Evolutionary conservation across 2,329 filamentous ascomycete genomes (phyloP), one percentile per base, ranked within the genome.

Genomic region (Aspergillus versicolor): DNA sequence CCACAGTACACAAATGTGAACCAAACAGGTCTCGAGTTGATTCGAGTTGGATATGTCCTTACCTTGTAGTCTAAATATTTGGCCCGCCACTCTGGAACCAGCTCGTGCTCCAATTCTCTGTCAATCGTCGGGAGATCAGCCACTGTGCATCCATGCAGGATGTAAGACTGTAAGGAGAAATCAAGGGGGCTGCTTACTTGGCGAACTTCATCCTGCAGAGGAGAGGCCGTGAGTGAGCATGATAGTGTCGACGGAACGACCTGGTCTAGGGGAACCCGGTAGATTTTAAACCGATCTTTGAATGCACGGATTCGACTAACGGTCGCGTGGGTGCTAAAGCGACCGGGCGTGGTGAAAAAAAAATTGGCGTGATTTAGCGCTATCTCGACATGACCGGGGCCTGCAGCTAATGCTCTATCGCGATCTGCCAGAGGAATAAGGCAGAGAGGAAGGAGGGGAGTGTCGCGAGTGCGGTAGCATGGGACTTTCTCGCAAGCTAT

Each of bases 31-130:
- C 9, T n/a, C 17, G 11, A n/a, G 24, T 13, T 12, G 30, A 34
- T 15, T n/a, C 17, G 11, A n/a, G 24, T 13, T 7, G 30, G 0
- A 24, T 11, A 45, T 37, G 17, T 15, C 54, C 73, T 54, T 56
- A 87, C 87, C 82, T 96, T 96, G 81, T 97, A 97, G 76, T 97
- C 86, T 66, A 97, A 83, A 74, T 97, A 97, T 75, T 96, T 96
- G 73, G 88, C 84, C 68, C 90, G 86, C 93, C 93, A 97, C 84
- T 97, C 92, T 70, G 92, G 92, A 63, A 97, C 91, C 53, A 92
- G 84, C 67, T 95, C 90, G 70, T 89, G 85, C 71, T 96, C 91
- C 61, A 96, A 82, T 77, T 96, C 91, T 71, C 83, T 86, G 59
- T 62, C 15, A 46, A 54, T 52, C 44, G 50, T 50, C 41, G 55